phyloP scores from a whole-genome alignment of 2,329 filamentous ascomycete genomes.

The Epichloe baconii region DNA sequence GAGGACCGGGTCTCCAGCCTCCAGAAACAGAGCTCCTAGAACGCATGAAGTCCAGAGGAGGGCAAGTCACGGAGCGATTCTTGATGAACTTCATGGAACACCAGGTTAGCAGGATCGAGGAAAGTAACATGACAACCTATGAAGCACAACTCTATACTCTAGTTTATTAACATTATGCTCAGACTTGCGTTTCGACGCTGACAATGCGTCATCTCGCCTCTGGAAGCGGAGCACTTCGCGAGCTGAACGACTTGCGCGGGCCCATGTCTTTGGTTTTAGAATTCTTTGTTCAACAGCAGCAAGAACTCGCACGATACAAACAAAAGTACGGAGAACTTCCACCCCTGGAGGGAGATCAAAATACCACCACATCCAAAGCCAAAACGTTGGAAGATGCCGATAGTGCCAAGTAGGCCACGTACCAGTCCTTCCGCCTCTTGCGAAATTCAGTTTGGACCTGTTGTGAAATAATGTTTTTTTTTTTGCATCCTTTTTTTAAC shows the following conservation, averaged over 20 bases:
- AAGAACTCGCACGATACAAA: conserved; percentile 51
- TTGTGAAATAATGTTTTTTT: neutral
- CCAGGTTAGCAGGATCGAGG: conserved; percentile 91
- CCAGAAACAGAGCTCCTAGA: conserved; percentile 79
- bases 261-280: conserved; percentile 63
- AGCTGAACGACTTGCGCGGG: conserved; percentile 59
- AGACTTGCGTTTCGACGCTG: conserved; percentile 75
- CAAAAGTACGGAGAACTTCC: conserved; percentile 33
- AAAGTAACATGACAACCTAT: conserved; percentile 25
- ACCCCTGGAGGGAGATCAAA: conserved; percentile 6
- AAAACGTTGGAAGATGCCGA: conserved; percentile 2
- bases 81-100: conserved; percentile 85
- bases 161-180: neutral
- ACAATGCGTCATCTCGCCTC: conserved; percentile 65
- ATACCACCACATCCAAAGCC: conserved; percentile 9
- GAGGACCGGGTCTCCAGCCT: conserved; percentile 50
- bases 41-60: conserved; percentile 49
- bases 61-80: conserved; percentile 80
- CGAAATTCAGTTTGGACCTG: neutral
- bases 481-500: neutral
- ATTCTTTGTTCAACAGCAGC: conserved; percentile 46
- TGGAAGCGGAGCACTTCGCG: conserved; percentile 48
- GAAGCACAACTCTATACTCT: neutral
- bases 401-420: neutral
- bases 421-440: neutral